Evolutionary conservation across 2,329 filamentous ascomycete species (phyloP).

Genomic region (Tolypocladium album): DNA sequence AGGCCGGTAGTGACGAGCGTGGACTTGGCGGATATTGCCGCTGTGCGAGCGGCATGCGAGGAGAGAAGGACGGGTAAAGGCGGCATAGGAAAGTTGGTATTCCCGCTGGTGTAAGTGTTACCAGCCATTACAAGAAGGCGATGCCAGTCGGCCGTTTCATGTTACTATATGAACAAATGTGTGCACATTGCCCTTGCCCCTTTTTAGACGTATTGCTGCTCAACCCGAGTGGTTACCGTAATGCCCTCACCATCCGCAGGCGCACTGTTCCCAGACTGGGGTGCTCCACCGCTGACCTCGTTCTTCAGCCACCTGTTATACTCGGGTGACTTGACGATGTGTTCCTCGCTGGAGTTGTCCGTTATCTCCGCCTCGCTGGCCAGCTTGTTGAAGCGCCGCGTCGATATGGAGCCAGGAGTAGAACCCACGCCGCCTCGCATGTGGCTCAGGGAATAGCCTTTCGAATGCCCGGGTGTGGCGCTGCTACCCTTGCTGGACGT

Average conservation of each 20-base stretch:
- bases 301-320: neutral
- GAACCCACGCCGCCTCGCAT: constrained; percentile 9
- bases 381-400: neutral
- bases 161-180: neutral
- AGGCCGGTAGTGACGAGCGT: constrained; percentile 30
- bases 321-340: constrained; percentile 11
- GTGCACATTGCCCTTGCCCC: neutral
- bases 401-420: neutral
- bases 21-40: constrained; percentile 30
- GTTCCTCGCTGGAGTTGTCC: constrained; percentile 20
- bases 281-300: neutral
- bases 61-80: constrained; percentile 19
- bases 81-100: constrained; percentile 16
- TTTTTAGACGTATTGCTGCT: neutral
- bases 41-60: constrained; percentile 27
- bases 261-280: neutral
- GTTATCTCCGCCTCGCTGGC: constrained; percentile 12
- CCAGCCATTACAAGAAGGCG: neutral
- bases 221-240: neutral
- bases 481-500: constrained; percentile 20
- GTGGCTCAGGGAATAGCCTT: constrained; percentile 11
- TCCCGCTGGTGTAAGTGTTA: constrained; percentile 6
- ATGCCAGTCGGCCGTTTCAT: neutral
- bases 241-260: neutral
- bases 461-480: constrained; percentile 5